Evolutionary conservation across 23 red algal genomes (phyloP).

Genomic region (Gracilaria vermiculophylla): DNA sequence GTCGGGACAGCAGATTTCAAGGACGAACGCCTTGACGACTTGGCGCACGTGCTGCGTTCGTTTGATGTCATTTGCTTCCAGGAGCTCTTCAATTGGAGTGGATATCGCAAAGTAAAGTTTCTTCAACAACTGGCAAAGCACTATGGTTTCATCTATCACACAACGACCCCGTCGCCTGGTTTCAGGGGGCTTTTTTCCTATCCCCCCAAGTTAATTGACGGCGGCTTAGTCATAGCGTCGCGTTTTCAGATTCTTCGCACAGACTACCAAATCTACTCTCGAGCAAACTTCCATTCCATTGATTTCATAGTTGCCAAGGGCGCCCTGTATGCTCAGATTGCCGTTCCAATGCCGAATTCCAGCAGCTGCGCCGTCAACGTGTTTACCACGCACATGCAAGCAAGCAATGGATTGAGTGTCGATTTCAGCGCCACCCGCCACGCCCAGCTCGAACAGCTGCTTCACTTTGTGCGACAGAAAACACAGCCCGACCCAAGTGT

Average conservation of each 20-base stretch:
- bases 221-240: conserved; percentile 71
- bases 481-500: conserved; percentile 22
- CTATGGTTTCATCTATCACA: conserved; percentile 42
- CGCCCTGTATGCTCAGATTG: conserved; percentile 77
- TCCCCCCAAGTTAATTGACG: conserved; percentile 85
- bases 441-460: conserved; percentile 55
- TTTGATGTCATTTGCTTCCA: conserved; percentile 82
- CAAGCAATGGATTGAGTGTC: conserved; percentile 62
- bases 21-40: conserved; percentile 42
- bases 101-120: conserved; percentile 44
- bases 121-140: conserved; percentile 4
- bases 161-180: conserved; percentile 36
- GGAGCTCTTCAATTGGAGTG: conserved; percentile 65
- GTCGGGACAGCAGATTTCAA: conserved; percentile 49
- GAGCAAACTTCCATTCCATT: conserved; percentile 47
- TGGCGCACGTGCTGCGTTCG: conserved; percentile 10
- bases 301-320: conserved; percentile 86
- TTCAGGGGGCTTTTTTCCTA: conserved; percentile 28
- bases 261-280: conserved; percentile 46
- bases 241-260: conserved; percentile 62
- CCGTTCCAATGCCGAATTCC: neutral
- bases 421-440: conserved; percentile 40
- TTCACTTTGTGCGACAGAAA: conserved; percentile 50
- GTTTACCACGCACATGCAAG: conserved; percentile 87
- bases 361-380: conserved; percentile 38